phyloP scores from a whole-genome alignment of 495 filamentous ascomycete genomes.

The Ramalina peruviana region DNA sequence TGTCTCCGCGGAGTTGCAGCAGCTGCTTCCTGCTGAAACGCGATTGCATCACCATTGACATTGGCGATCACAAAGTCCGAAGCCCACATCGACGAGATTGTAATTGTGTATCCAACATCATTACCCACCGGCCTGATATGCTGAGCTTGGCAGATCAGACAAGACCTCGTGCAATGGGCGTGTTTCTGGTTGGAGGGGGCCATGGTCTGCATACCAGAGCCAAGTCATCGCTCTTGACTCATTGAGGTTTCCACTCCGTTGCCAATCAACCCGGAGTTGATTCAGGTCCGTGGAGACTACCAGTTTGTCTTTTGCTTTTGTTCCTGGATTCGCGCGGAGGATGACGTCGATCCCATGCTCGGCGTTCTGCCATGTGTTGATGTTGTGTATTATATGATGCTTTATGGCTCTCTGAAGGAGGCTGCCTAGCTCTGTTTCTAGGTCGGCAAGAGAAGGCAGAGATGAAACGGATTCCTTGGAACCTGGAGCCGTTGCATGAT shows the following conservation, averaged over 20 bases:
- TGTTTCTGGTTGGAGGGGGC: background rate
- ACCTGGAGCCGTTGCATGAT: background rate
- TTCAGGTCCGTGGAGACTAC: background rate
- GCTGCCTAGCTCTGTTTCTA: background rate
- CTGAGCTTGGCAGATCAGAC: too few relatives aligned
- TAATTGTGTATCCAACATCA: too few relatives aligned
- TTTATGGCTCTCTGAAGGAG: slow-evolving; percentile 1
- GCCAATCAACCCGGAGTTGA: background rate
- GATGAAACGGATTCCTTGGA: background rate
- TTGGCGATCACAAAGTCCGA: too few relatives aligned
- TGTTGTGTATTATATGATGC: background rate
- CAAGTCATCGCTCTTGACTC: background rate
- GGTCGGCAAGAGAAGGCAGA: background rate
- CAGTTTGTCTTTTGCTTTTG: background rate
- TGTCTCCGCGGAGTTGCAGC: too few relatives aligned
- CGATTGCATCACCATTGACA: too few relatives aligned
- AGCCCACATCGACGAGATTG: too few relatives aligned
- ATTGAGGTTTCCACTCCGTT: background rate
- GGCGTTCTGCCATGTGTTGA: background rate
- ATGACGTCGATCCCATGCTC: background rate
- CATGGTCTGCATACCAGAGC: background rate
- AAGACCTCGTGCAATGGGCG: too few relatives aligned
- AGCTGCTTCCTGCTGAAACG: too few relatives aligned
- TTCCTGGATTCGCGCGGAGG: background rate
- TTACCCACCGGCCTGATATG: too few relatives aligned